These are phyloP conservation scores for Aspergillus glaucus DNA, from an alignment of 2,329 filamentous ascomycete genomes.

Conservation along the genomic window DNA sequence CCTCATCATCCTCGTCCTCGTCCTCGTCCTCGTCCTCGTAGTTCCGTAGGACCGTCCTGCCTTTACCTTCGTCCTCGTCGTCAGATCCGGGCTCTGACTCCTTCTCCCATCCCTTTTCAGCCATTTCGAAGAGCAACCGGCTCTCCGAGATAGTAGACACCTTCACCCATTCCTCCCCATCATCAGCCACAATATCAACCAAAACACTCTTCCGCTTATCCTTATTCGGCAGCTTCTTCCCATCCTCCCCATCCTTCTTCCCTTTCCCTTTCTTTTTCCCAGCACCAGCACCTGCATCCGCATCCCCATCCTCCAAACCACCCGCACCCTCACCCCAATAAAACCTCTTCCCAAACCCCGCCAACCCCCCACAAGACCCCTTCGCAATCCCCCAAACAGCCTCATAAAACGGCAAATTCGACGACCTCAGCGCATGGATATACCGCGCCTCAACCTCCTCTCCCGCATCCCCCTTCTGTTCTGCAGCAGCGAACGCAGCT, in stretches of 20 bases:
- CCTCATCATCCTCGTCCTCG: slow-evolving; percentile 46
- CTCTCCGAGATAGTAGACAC: slow-evolving; percentile 60
- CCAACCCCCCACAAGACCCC: slow-evolving; percentile 46
- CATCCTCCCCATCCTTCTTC: slow-evolving; percentile 8
- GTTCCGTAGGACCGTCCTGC: slow-evolving; percentile 21
- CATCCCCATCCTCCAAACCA: slow-evolving; percentile 1
- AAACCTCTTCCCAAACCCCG: slow-evolving; percentile 53
- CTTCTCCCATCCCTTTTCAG: slow-evolving; percentile 59
- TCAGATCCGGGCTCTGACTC: slow-evolving; percentile 42
- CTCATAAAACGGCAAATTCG: slow-evolving; percentile 60
- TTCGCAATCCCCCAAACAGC: slow-evolving; percentile 60
- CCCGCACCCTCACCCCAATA: slow-evolving; percentile 36
- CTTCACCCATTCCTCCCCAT: slow-evolving; percentile 62
- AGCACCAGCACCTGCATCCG: slow-evolving; percentile 13
- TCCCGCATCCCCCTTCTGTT: slow-evolving; percentile 16
- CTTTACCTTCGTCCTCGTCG: slow-evolving; percentile 10
- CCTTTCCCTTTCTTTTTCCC: background rate
- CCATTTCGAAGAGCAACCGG: slow-evolving; percentile 60
- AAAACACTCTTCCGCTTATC: slow-evolving; percentile 47
- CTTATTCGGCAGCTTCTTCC: slow-evolving; percentile 25
- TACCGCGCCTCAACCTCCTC: slow-evolving; percentile 26
- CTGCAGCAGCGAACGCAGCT: slow-evolving; percentile 7
- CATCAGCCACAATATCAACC: slow-evolving; percentile 59
- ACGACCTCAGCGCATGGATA: slow-evolving; percentile 56
- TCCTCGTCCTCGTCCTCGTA: slow-evolving; percentile 35